phyloP scores from a whole-genome alignment of 1,284 basidiomycete genomes.

The Flammula alnicola region DNA sequence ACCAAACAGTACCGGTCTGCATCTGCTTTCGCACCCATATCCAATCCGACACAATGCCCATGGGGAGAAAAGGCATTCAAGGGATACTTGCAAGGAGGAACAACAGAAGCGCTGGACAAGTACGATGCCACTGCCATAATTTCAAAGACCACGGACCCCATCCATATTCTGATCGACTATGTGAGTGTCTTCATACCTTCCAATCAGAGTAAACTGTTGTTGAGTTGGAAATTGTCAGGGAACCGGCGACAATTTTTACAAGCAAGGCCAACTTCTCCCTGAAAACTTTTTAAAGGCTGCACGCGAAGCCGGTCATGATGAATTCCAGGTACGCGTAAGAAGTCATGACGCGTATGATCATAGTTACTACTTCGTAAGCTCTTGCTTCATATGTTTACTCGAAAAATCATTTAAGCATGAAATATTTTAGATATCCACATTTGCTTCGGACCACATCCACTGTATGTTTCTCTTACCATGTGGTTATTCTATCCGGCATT shows the following conservation, averaged over 20 bases:
- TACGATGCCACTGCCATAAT: constrained; percentile 93
- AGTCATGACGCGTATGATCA: constrained; percentile 94
- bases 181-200: too few relatives aligned
- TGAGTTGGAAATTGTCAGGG: too few relatives aligned
- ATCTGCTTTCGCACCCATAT: constrained; percentile 94
- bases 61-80: constrained; percentile 95
- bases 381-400: constrained; percentile 35
- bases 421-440: constrained; percentile 69
- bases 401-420: constrained; percentile 49
- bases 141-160: constrained; percentile 60
- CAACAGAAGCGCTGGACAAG: constrained; percentile 71
- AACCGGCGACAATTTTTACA: constrained; percentile 86
- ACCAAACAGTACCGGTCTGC: constrained; percentile 81
- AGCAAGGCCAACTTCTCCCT: constrained; percentile 86
- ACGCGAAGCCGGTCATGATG: constrained; percentile 71
- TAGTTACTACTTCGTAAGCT: constrained; percentile 87
- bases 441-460: constrained; percentile 69
- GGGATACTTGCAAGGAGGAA: constrained; percentile 85
- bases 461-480: constrained; percentile 42
- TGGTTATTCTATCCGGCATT: too few relatives aligned
- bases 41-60: constrained; percentile 85
- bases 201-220: too few relatives aligned
- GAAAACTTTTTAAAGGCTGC: constrained; percentile 87
- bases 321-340: constrained; percentile 80
- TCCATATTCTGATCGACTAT: constrained; percentile 86